A percentile compares a stretch with the other conserved stretches of the same genome.
phyloP scores from a whole-genome alignment of 495 filamentous ascomycete genomes.

The Hyaloscypha hepaticicola region DNA sequence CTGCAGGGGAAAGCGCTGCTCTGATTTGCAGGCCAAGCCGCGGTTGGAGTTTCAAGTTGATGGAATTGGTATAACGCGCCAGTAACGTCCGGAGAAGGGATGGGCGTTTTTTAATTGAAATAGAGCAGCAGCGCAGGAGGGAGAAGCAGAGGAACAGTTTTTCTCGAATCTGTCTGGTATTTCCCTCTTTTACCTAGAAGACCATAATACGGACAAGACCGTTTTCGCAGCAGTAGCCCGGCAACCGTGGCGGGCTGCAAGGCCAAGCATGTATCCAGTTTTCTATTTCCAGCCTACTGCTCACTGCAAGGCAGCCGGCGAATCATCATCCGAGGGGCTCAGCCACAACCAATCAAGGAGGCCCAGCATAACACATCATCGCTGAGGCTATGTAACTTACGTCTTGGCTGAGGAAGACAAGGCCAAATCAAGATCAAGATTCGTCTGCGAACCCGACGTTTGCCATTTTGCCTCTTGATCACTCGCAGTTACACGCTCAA shows the following conservation, averaged over 20 bases:
- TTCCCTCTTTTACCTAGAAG: background rate
- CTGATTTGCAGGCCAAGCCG: background rate
- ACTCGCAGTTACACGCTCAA: background rate
- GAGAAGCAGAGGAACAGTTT: background rate
- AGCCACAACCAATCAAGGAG: background rate
- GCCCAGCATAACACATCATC: background rate
- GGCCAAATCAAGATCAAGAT: background rate
- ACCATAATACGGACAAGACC: background rate
- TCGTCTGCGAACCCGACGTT: background rate
- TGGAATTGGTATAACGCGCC: background rate
- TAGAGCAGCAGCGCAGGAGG: background rate
- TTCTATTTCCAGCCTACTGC: background rate
- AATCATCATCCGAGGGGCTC: background rate
- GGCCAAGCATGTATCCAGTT: background rate
- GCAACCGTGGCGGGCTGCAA: background rate
- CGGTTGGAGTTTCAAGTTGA: background rate
- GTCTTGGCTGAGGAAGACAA: background rate
- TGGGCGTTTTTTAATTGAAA: background rate
- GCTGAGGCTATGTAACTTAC: constrained; percentile 1
- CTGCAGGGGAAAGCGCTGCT: background rate
- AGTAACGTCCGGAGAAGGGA: background rate
- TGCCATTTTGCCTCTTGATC: constrained; percentile 1
- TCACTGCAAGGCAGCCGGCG: background rate
- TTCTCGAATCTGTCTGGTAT: background rate
- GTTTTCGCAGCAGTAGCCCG: background rate